Conservation (phyloP, 768 basidiomycete species). For the Paxillus ammoniavirescens region DNA sequence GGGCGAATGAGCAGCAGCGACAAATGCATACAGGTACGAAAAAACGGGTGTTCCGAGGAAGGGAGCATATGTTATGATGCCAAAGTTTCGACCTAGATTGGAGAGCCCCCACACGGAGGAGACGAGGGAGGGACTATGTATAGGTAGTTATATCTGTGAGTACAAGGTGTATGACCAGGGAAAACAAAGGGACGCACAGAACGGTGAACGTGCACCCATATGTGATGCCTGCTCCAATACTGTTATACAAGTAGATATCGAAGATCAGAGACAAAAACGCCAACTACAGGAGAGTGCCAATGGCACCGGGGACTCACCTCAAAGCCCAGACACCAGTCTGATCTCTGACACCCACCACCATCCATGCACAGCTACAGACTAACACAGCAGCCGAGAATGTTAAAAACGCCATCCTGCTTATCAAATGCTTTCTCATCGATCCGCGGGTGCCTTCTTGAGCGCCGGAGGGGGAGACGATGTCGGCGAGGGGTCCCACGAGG, state of each 20-base stretch:
- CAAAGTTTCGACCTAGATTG: conserved; percentile 77
- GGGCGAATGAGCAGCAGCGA: conserved; percentile 50
- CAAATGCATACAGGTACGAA: conserved; percentile 76
- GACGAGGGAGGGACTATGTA: conserved; percentile 62
- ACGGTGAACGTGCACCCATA: conserved; percentile 74
- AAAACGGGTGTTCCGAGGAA: conserved; percentile 74
- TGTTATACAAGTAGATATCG: conserved; percentile 20
- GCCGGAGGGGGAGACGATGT: conserved; percentile 63
- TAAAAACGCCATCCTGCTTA: conserved; percentile 66
- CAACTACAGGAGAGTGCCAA: neutral
- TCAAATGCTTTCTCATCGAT: conserved; percentile 45
- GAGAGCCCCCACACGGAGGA: conserved; percentile 68
- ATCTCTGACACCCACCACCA: conserved; percentile 44
- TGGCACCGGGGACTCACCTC: conserved; percentile 43
- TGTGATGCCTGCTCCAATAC: conserved; percentile 62
- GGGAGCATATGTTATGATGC: conserved; percentile 70
- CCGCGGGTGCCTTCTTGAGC: conserved; percentile 20
- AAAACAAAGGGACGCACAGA: conserved; percentile 45
- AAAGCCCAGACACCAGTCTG: conserved; percentile 62
- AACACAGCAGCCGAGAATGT: conserved; percentile 48
- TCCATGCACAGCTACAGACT: conserved; percentile 53
- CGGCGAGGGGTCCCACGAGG: conserved; percentile 65
- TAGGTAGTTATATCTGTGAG: neutral
- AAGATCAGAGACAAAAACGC: neutral
- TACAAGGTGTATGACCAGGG: neutral